Evolutionary conservation across 345 rosid species (phyloP).

Genomic region (Citrus sp.): DNA sequence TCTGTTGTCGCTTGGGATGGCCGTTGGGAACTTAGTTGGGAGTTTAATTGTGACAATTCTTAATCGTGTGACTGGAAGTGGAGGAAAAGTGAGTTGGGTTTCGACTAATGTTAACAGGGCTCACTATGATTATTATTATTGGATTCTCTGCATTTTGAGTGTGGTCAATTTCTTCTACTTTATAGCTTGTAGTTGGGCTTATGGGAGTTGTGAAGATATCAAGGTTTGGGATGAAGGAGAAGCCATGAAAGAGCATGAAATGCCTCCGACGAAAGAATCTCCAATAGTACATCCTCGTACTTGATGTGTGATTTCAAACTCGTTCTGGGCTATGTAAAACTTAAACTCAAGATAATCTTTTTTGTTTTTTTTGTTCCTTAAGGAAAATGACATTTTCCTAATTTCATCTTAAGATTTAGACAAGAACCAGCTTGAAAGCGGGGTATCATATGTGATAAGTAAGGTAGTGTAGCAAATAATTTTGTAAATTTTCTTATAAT

Average conservation of each 20-base stretch:
- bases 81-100: slow-evolving; percentile 41
- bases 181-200: slow-evolving; percentile 34
- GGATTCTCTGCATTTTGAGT: slow-evolving; percentile 38
- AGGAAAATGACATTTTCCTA: too few species aligned
- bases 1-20: slow-evolving; percentile 30
- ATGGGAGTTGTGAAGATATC: slow-evolving; percentile 29
- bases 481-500: too few species aligned
- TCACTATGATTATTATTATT: slow-evolving; percentile 52
- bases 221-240: slow-evolving; percentile 33
- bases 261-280: background rate
- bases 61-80: slow-evolving; percentile 9
- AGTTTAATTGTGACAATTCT: slow-evolving; percentile 31
- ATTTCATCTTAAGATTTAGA: too few species aligned
- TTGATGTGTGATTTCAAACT: background rate
- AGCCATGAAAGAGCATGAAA: slow-evolving; percentile 12
- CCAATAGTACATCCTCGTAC: background rate
- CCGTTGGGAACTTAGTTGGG: slow-evolving; percentile 35
- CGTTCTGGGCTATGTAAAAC: background rate
- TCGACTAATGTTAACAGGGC: slow-evolving; percentile 37
- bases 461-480: too few species aligned
- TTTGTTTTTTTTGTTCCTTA: too few species aligned
- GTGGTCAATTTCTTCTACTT: slow-evolving; percentile 39
- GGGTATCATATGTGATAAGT: too few species aligned
- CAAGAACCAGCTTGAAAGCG: too few species aligned
- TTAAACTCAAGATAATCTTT: background rate